These are phyloP conservation scores for Penicillium parvum DNA, from an alignment of 495 filamentous ascomycete genomes.

Conservation along the genomic window DNA sequence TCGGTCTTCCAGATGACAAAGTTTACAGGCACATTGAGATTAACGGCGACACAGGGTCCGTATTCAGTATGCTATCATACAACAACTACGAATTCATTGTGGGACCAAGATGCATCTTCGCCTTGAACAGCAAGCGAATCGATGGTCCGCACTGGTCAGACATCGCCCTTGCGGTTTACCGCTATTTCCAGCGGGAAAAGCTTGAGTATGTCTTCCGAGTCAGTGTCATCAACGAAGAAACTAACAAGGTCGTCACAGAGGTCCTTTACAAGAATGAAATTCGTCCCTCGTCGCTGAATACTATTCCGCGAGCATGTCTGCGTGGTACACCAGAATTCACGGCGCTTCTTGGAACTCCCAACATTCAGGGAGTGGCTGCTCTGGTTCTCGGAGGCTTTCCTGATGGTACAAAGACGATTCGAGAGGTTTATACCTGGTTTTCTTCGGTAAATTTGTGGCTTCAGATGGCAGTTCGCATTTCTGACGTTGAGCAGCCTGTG, in stretches of 20 bases:
- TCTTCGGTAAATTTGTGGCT: no score
- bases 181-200: neutral
- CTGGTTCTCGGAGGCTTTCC: constrained; percentile 6
- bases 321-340: constrained; percentile 2
- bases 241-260: neutral
- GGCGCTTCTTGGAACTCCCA: constrained; percentile 4
- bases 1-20: neutral
- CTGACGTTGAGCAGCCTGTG: no score
- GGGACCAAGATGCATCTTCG: constrained; percentile 3
- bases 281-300: neutral
- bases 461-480: no score
- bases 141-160: constrained; percentile 12
- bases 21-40: neutral
- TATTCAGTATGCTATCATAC: neutral
- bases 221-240: neutral
- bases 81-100: constrained; percentile 5
- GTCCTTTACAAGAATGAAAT: constrained; percentile 1
- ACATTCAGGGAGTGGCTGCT: constrained; percentile 2
- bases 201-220: constrained; percentile 7
- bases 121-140: neutral
- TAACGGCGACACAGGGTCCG: no score
- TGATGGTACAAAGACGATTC: neutral
- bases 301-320: neutral
- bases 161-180: constrained; percentile 6
- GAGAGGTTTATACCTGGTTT: neutral